These are phyloP conservation scores for Euphorbia lathyris DNA, from an alignment of 345 rosid genomes.

Conservation along the genomic window DNA sequence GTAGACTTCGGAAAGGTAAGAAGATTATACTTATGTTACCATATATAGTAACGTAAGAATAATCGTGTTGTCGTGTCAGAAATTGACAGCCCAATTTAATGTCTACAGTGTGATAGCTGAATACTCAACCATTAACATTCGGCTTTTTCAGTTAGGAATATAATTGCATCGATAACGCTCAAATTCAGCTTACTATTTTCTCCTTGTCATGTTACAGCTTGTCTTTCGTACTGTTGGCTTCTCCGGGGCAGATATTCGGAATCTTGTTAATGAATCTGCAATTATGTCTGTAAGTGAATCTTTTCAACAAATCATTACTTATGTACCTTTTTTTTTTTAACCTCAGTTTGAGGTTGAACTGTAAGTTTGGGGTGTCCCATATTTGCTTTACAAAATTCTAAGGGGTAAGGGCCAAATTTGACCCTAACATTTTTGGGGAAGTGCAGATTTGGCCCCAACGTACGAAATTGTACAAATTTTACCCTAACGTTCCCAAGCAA, in stretches of 20 bases:
- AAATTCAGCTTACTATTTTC: slow-evolving; percentile 8
- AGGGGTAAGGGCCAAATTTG: no score
- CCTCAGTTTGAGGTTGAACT: slow-evolving; percentile 2
- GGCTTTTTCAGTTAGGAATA: neutral
- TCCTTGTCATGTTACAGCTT: slow-evolving; percentile 46
- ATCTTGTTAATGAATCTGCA: slow-evolving; percentile 96
- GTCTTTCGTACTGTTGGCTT: slow-evolving; percentile 93
- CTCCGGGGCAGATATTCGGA: slow-evolving; percentile 94
- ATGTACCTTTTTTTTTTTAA: neutral
- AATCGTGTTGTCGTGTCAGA: no score
- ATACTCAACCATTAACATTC: neutral
- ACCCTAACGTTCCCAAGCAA: no score
- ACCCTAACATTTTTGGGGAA: no score
- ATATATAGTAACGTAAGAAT: no score
- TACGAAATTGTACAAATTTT: no score
- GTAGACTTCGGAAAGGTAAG: slow-evolving; percentile 74
- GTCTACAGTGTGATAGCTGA: neutral
- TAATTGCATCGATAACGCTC: neutral
- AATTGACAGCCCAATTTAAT: no score
- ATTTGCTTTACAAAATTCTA: neutral
- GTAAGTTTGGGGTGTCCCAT: neutral
- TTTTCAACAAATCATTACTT: neutral
- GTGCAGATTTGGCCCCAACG: no score
- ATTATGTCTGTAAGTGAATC: slow-evolving; percentile 83
- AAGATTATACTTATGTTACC: neutral